These are phyloP conservation scores for Eremochloa ophiuroides DNA, from an alignment of 176 grass and related monocot species.

Conservation along the genomic window DNA sequence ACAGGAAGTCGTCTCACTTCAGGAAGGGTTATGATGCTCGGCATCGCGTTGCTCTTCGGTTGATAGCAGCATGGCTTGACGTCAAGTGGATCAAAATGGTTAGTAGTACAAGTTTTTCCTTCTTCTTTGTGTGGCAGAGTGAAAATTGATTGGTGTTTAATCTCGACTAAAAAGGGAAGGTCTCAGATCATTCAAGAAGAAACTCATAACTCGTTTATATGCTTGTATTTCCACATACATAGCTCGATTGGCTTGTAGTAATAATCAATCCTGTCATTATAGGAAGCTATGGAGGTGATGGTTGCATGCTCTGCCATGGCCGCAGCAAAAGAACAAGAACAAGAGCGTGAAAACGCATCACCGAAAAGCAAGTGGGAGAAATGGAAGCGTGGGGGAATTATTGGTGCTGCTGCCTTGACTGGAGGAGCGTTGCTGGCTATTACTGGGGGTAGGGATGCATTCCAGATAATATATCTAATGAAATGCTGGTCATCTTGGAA, in stretches of 20 bases:
- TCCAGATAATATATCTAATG: not conserved
- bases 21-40: conserved; percentile 92
- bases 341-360: conserved; percentile 49
- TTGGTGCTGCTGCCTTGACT: conserved; percentile 88
- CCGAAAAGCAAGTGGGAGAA: conserved; percentile 75
- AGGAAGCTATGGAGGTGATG: conserved; percentile 94
- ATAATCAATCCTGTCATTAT: conserved; percentile 17
- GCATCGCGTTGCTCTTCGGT: conserved; percentile 74
- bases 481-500: not conserved
- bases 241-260: no score
- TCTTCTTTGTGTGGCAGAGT: not conserved
- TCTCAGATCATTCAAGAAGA: not conserved
- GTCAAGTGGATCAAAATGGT: conserved; percentile 96
- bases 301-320: conserved; percentile 97
- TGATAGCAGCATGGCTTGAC: conserved; percentile 79
- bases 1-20: conserved; percentile 53
- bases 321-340: conserved; percentile 70
- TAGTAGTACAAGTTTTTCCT: conserved; percentile 23
- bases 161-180: not conserved
- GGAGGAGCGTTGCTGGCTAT: conserved; percentile 86
- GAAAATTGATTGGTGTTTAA: not conserved
- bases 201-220: not conserved
- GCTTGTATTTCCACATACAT: no score
- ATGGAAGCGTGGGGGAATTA: conserved; percentile 91
- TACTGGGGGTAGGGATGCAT: conserved; percentile 56